phyloP scores from a whole-genome alignment of 306 rosid species.

The Delonix regia region DNA sequence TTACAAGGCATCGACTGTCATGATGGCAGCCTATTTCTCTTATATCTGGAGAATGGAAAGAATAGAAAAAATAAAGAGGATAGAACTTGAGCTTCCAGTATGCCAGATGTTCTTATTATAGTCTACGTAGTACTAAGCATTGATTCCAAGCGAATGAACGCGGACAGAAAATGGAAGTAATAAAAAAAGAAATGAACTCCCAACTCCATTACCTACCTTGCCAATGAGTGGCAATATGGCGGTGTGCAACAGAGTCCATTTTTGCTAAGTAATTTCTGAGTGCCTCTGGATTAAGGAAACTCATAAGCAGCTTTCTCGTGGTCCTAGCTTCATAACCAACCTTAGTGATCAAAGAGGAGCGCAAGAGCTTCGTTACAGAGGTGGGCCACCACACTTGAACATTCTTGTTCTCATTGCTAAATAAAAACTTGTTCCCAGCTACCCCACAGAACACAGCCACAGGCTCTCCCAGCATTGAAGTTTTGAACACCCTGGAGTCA shows the following conservation, averaged over 20 bases:
- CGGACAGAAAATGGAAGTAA: not conserved
- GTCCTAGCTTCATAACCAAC: constrained; percentile 53
- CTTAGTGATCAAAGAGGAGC: constrained; percentile 41
- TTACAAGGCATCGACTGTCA: not conserved
- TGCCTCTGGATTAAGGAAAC: constrained; percentile 49
- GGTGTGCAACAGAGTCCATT: constrained; percentile 49
- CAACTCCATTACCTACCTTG: constrained; percentile 31
- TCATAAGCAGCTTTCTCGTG: constrained; percentile 41
- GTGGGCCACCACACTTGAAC: constrained; percentile 55
- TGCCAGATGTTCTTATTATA: too few relatives aligned
- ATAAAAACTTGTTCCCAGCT: constrained; percentile 51
- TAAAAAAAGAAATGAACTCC: not conserved
- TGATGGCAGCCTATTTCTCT: not conserved
- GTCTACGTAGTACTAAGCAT: not conserved
- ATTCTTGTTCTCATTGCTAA: constrained; percentile 56
- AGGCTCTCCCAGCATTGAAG: constrained; percentile 45
- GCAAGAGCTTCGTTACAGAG: constrained; percentile 44
- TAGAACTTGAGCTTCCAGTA: not conserved
- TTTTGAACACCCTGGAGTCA: constrained; percentile 47
- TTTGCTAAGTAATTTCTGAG: constrained; percentile 49
- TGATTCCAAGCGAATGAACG: not conserved
- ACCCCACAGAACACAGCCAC: constrained; percentile 45
- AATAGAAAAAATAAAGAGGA: too few relatives aligned
- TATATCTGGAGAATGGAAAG: not conserved
- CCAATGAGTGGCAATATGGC: constrained; percentile 46